Conservation (phyloP, 768 basidiomycete genomes). For the Serendipita sp. region DNA sequence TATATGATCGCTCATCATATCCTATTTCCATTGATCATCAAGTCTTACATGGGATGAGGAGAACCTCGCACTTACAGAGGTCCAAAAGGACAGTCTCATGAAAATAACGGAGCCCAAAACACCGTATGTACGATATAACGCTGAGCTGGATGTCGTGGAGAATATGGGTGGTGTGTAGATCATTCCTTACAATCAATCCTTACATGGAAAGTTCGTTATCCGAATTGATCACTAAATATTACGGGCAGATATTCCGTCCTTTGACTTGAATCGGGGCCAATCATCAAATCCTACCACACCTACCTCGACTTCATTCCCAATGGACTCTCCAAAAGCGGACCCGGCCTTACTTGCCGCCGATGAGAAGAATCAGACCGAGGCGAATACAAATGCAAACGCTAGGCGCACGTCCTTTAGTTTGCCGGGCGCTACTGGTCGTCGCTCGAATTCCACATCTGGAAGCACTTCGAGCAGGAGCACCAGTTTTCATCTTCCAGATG, state of each 20-base stretch:
- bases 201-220: neutral
- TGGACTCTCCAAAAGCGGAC: slow-evolving; percentile 22
- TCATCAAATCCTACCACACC: slow-evolving; percentile 24
- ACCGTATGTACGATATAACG: slow-evolving; percentile 82
- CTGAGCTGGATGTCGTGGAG: slow-evolving; percentile 70
- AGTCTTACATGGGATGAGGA: slow-evolving; percentile 92
- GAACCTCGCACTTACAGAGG: slow-evolving; percentile 81
- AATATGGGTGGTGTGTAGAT: slow-evolving; percentile 42
- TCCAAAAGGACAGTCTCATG: slow-evolving; percentile 91
- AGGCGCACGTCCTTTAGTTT: slow-evolving; percentile 8
- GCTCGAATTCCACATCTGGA: slow-evolving; percentile 11
- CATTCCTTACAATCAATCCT: neutral
- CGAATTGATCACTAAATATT: neutral
- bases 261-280: slow-evolving; percentile 32
- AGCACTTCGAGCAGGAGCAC: slow-evolving; percentile 62
- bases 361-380: neutral
- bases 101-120: slow-evolving; percentile 98
- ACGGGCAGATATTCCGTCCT: slow-evolving; percentile 59
- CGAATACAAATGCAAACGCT: slow-evolving; percentile 1
- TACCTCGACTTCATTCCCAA: slow-evolving; percentile 33
- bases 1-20: neutral
- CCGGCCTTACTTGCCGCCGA: slow-evolving; percentile 4
- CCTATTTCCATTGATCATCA: slow-evolving; percentile 15
- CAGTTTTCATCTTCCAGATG: slow-evolving; percentile 63
- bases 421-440: slow-evolving; percentile 5